Evolutionary conservation across 164 flowering plant species (phyloP).

Genomic region (Umbellularia californica): DNA sequence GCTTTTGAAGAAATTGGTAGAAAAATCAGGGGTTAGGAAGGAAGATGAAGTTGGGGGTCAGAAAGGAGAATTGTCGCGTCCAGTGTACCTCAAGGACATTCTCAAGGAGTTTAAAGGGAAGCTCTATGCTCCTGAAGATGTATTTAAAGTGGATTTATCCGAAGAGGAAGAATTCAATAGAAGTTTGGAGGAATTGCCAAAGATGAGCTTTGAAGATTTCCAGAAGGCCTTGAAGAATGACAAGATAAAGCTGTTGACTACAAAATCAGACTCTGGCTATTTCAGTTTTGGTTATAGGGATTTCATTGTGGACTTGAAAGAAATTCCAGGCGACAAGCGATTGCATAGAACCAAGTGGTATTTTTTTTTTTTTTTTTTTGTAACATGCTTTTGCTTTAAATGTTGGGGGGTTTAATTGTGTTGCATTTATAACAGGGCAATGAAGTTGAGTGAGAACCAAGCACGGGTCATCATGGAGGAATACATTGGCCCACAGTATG

Average conservation of each 20-base stretch:
- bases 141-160: conserved; percentile 53
- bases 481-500: conserved; percentile 67
- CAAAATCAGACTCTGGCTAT: conserved; percentile 35
- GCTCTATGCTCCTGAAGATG: conserved; percentile 85
- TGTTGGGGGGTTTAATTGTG: conserved; percentile 1
- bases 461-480: conserved; percentile 48
- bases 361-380: background rate
- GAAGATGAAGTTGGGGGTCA: conserved; percentile 17
- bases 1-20: conserved; percentile 28
- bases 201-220: conserved; percentile 70
- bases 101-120: conserved; percentile 82
- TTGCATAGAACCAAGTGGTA: conserved; percentile 86
- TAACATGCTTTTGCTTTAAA: background rate
- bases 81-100: conserved; percentile 74
- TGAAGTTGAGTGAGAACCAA: conserved; percentile 52
- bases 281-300: conserved; percentile 35
- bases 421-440: conserved; percentile 44
- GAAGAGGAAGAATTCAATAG: conserved; percentile 79
- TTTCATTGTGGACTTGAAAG: conserved; percentile 74
- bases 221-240: conserved; percentile 45
- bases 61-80: conserved; percentile 17
- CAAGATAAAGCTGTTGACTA: conserved; percentile 72
- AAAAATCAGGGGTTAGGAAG: conserved; percentile 20
- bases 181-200: conserved; percentile 58
- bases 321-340: conserved; percentile 73